Base-by-base conservation (phyloP, 2,329 filamentous ascomycete species). In the Cryphonectria naterciae region DNA sequence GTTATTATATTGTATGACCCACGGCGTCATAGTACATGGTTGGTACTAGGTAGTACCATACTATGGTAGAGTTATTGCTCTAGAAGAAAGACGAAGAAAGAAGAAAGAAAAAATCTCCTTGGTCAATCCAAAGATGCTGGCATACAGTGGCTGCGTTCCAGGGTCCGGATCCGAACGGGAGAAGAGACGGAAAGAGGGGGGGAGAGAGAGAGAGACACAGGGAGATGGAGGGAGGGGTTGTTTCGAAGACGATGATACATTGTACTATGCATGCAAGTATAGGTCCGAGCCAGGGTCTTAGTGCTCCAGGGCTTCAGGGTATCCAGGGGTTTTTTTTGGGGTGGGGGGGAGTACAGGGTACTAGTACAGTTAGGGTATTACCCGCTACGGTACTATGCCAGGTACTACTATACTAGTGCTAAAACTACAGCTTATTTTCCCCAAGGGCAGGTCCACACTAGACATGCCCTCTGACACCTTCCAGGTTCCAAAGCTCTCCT, bases 381-480 rank as follows among this genome's bases (percentile, higher is more conserved):
- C 37, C 32, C 32, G 32, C 32, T 32, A 32, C 3, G 32, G 32
- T 32, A 32, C 32, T 32, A 32, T 32, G 32, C 32, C 32, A 13
- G 43, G 46, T 49, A 49, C 10, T 25, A 19, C 52, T 46, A 13
- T 11, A 32, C 32, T 32, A 43, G 22, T 28, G 41, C 37, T 28
- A 46, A 17, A 37, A 28, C 37, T 2, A 25, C 61, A 28, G 10
- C 46, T 49, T 49, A 10, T 49, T 43, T 46, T 19, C 61, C 25
- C 28, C 56, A 62, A 65, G 67, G 58, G 70, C 32, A 41, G 70
- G 49, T 43, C 32, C 46, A n/a, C n/a, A 54, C 70, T 43, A 60
- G 56, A 25, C 63, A 71, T 22, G 54, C 66, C 52, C 70, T 69
- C 67, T 58, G 58, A 69, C 67, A 72, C 67, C 67, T 62, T 37